Evolutionary conservation across 176 grass and related monocot genomes (phyloP), one percentile per base, ranked within the genome.

Genomic region (Raddia guianensis): DNA sequence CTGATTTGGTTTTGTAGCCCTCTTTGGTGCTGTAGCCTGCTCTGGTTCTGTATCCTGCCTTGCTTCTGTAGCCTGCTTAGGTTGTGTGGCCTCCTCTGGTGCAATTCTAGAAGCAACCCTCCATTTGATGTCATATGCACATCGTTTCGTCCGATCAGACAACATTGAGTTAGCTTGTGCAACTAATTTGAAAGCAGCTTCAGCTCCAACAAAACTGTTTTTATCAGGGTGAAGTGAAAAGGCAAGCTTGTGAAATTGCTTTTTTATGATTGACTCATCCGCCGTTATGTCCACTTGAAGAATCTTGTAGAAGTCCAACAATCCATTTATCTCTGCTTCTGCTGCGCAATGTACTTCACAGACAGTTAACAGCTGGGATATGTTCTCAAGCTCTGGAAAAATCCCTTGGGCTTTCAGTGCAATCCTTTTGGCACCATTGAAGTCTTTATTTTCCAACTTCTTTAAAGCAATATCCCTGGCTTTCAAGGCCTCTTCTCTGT

Each of bases 191-290:
- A 97, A 97, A 46, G 94, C 94, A 74, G 91, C 87, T 82, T 97
- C 94, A 37, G 94, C 87, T 35, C 91, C 91, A 66, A 76, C 62
- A 64, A 90, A 90, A 76, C 77, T 61, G 55, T 90, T 97, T 56
- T 94, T 97, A 85, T 97, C 94, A 84, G 94, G 89, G 72, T 97
- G 94, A 85, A 97, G 89, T 74, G 84, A 86, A 51, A 94, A 77
- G 12, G 85, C 91, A 83, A 97, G 89, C 63, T 94, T 97, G 35
- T 82, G 84, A 48, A 86, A 97, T 56, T 97, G 89, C 35, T 78
- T 94, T 79, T 86, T 94, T 45, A 97, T 94, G 72, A 72, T 78
- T 51, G 70, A 56, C 62, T 90, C 94, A 79, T 97, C 94, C n/a
- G 85, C 82, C 12, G 13, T 63, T 68, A 59, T 43, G 19, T 91